A percentile compares a stretch with the other conserved stretches of the same genome.
These are phyloP conservation scores for Macrophomina phaseolina DNA, from an alignment of 2,329 filamentous ascomycete genomes.

Conservation along the genomic window DNA sequence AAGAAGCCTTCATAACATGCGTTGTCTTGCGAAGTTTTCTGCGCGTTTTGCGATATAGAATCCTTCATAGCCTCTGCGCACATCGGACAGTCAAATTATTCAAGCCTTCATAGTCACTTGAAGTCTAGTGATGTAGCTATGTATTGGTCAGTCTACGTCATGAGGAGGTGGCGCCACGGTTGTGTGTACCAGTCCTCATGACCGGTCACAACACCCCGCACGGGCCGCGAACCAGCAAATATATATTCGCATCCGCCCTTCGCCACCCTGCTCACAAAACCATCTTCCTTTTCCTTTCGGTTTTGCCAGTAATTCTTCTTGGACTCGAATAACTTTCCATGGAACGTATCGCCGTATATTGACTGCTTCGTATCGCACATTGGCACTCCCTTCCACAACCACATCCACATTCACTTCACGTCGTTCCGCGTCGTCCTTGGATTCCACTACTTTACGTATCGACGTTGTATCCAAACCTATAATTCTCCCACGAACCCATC, in stretches of 20 bases:
- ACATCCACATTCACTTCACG: neutral
- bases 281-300: conserved; percentile 3
- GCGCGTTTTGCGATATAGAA: too few relatives aligned
- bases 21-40: too few relatives aligned
- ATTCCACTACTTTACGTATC: neutral
- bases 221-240: neutral
- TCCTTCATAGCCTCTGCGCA: too few relatives aligned
- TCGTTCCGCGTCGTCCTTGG: neutral
- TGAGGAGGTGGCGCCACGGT: conserved; percentile 16
- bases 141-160: conserved; percentile 9
- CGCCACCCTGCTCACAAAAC: neutral
- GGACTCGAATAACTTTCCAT: conserved; percentile 2
- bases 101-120: neutral
- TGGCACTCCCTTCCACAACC: neutral
- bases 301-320: conserved; percentile 9
- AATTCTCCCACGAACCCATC: neutral
- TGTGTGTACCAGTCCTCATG: conserved; percentile 8
- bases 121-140: neutral
- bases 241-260: conserved; percentile 8
- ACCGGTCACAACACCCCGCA: conserved; percentile 3
- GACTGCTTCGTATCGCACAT: neutral
- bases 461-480: neutral
- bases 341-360: neutral
- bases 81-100: too few relatives aligned
- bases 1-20: too few relatives aligned